Evolutionary conservation across 1,284 basidiomycete genomes (phyloP).

Genomic region (Porodaedalea pini): DNA sequence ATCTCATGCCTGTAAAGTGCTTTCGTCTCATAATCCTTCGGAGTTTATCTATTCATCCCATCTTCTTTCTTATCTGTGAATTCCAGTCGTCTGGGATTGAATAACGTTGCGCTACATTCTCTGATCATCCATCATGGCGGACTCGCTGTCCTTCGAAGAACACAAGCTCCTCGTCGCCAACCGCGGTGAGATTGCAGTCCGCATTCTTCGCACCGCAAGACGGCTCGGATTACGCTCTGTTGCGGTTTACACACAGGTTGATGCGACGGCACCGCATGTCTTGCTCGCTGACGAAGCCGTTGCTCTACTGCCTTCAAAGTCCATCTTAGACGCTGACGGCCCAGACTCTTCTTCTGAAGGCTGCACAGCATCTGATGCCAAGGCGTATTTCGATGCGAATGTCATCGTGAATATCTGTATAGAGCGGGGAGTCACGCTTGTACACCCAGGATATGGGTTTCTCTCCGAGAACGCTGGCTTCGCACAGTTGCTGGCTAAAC

Average conservation of each 20-base stretch:
- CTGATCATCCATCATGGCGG: background rate
- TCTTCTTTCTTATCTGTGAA: background rate
- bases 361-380: slow-evolving; percentile 32
- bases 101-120: background rate
- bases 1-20: background rate
- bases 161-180: slow-evolving; percentile 47
- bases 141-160: background rate
- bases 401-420: slow-evolving; percentile 45
- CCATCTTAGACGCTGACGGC: background rate
- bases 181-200: slow-evolving; percentile 52
- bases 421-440: slow-evolving; percentile 45
- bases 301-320: slow-evolving; percentile 27
- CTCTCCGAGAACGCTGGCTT: slow-evolving; percentile 64
- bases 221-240: slow-evolving; percentile 46
- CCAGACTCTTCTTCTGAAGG: slow-evolving; percentile 20
- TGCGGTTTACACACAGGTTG: slow-evolving; percentile 52
- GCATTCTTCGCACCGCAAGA: slow-evolving; percentile 53
- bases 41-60: background rate
- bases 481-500: slow-evolving; percentile 44
- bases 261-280: slow-evolving; percentile 53
- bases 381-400: slow-evolving; percentile 42
- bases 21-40: background rate
- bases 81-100: background rate
- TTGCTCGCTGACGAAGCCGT: slow-evolving; percentile 47
- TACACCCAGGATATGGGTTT: slow-evolving; percentile 69